Conservation (phyloP, 192 early-diverging fungal species). For the Podila epigama region DNA sequence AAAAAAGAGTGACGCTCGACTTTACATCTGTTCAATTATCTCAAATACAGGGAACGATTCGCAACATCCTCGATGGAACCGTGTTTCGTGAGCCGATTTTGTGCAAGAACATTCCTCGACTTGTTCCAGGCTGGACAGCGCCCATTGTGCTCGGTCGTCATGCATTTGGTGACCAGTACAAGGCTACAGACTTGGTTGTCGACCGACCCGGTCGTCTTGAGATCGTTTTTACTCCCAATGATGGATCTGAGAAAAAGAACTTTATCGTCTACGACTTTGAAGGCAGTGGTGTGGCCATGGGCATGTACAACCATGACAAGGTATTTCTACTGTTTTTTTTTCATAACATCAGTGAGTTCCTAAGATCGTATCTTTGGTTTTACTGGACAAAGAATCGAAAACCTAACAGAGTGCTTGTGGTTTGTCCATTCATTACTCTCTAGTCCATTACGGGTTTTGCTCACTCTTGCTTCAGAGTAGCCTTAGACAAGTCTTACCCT, state of each 20-base stretch:
- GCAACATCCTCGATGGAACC: slow-evolving; percentile 96
- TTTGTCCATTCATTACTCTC: not conserved
- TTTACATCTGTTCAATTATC: no score
- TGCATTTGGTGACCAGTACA: slow-evolving; percentile 98
- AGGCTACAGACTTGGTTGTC: slow-evolving; percentile 93
- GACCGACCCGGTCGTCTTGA: slow-evolving; percentile 90
- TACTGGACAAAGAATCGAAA: not conserved
- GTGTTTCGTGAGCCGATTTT: slow-evolving; percentile 99
- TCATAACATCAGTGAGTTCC: no score
- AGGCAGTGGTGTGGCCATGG: slow-evolving; percentile 89
- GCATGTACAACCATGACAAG: slow-evolving; percentile 94
- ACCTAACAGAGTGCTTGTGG: no score
- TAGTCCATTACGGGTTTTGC: slow-evolving; percentile 93
- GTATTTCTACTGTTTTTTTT: slow-evolving; percentile 15
- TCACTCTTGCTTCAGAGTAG: slow-evolving; percentile 93
- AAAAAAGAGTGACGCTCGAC: no score
- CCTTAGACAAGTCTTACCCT: slow-evolving; percentile 88
- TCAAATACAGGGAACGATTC: slow-evolving; percentile 73
- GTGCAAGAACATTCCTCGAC: slow-evolving; percentile 86
- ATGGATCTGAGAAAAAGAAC: slow-evolving; percentile 72
- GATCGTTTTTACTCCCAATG: slow-evolving; percentile 86
- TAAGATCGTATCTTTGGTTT: no score
- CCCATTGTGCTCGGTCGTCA: slow-evolving; percentile 97
- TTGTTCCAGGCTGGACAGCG: slow-evolving; percentile 94
- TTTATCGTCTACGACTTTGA: slow-evolving; percentile 86